Conservation (phyloP, 1,284 basidiomycete genomes). For the Malassezia japonica region DNA sequence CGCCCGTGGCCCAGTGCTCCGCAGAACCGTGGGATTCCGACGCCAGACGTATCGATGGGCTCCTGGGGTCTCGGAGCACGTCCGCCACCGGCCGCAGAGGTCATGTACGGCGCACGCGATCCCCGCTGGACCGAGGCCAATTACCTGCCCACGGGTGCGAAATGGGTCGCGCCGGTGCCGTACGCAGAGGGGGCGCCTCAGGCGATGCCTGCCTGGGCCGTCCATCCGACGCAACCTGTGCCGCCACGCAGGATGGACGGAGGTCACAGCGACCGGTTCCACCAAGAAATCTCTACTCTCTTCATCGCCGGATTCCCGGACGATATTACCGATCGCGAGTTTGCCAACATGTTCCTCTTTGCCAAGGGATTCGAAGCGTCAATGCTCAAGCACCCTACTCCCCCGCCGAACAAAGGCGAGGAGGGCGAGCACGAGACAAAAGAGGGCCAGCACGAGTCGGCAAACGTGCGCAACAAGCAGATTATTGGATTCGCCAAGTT, state of each 20-base stretch:
- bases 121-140: no score
- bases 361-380: slow-evolving; percentile 91
- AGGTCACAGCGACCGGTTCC: not conserved
- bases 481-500: slow-evolving; percentile 98
- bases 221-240: no score
- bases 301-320: slow-evolving; percentile 98
- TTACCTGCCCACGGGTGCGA: not conserved
- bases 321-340: slow-evolving; percentile 97
- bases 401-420: slow-evolving; percentile 14
- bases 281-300: slow-evolving; percentile 78
- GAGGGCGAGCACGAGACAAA: not conserved
- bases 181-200: no score
- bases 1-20: not conserved
- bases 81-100: no score
- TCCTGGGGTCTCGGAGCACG: no score
- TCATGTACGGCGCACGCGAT: no score
- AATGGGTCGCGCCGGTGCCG: not conserved
- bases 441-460: not conserved
- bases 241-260: no score
- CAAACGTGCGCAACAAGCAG: slow-evolving; percentile 52
- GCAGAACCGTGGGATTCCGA: not conserved
- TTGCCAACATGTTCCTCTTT: slow-evolving; percentile 98
- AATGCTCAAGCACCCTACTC: slow-evolving; percentile 62
- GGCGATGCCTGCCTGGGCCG: no score
- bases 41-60: no score